phyloP scores from a whole-genome alignment of 192 early-diverging fungal species.

The Pilobolus umbonatus region DNA sequence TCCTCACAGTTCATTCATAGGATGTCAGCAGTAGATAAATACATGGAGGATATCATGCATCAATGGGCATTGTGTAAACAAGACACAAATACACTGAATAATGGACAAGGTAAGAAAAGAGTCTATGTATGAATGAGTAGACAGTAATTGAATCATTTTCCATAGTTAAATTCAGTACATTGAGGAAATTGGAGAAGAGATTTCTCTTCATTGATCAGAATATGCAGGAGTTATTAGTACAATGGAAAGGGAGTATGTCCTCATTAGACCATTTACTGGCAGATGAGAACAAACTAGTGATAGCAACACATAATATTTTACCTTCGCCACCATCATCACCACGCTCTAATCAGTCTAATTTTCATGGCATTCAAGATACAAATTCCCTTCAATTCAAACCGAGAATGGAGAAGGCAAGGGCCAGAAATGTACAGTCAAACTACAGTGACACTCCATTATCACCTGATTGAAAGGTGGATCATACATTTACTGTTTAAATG shows the following conservation, averaged over 20 bases:
- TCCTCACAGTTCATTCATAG: slow-evolving; percentile 37
- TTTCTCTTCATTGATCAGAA: slow-evolving; percentile 37
- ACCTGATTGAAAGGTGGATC: too few relatives aligned
- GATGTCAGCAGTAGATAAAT: slow-evolving; percentile 40
- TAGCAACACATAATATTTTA: background rate
- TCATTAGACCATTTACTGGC: slow-evolving; percentile 33
- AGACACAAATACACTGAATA: slow-evolving; percentile 34
- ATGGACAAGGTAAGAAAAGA: slow-evolving; percentile 9
- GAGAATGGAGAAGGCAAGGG: too few relatives aligned
- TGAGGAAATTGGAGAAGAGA: slow-evolving; percentile 16
- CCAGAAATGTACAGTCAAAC: too few relatives aligned
- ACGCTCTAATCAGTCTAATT: background rate
- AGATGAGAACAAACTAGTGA: slow-evolving; percentile 6
- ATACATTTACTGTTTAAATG: background rate
- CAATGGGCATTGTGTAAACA: slow-evolving; percentile 50
- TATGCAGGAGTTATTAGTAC: slow-evolving; percentile 37
- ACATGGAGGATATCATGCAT: slow-evolving; percentile 45
- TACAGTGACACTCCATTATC: too few relatives aligned
- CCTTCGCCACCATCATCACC: slow-evolving; percentile 29
- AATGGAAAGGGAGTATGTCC: slow-evolving; percentile 46
- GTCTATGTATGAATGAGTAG: too few relatives aligned
- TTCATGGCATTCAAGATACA: too few relatives aligned
- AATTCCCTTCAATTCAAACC: too few relatives aligned
- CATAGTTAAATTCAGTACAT: too few relatives aligned
- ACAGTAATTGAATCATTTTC: too few relatives aligned